phyloP scores from a whole-genome alignment of 352 stramenopile species.

The Pythium biforme region DNA sequence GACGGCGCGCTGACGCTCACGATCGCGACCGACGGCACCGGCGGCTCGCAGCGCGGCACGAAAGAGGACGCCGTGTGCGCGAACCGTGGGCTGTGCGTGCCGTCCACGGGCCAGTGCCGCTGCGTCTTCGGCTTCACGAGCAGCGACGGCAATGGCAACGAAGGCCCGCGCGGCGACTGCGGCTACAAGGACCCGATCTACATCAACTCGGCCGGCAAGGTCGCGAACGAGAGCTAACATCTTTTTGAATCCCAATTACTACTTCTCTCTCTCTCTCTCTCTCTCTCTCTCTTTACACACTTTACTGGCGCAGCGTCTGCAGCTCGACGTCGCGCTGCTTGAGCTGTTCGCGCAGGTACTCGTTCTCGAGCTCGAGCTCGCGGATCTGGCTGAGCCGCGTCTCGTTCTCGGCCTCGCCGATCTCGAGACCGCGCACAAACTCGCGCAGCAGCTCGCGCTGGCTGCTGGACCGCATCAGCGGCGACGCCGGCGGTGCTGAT shows the following conservation, averaged over 20 bases:
- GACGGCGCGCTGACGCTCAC: conserved; percentile 56
- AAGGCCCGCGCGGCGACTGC: conserved; percentile 89
- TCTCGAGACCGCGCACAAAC: conserved; percentile 72
- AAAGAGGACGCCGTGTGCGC: conserved; percentile 70
- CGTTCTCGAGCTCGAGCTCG: conserved; percentile 69
- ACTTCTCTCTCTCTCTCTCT: not conserved
- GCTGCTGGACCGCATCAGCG: conserved; percentile 21
- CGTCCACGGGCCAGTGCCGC: conserved; percentile 49
- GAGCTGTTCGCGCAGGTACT: conserved; percentile 45
- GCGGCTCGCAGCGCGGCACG: conserved; percentile 45
- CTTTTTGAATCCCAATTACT: conserved; percentile 8
- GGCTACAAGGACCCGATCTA: conserved; percentile 81
- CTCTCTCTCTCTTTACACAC: conserved; percentile 19
- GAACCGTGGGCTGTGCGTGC: conserved; percentile 56
- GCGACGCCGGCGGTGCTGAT: not conserved
- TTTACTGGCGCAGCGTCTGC: conserved; percentile 7
- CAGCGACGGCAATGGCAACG: conserved; percentile 75
- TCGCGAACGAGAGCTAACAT: conserved; percentile 50
- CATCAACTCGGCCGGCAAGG: conserved; percentile 60
- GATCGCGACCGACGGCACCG: conserved; percentile 46
- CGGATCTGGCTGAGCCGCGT: conserved; percentile 71
- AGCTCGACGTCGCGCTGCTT: conserved; percentile 46
- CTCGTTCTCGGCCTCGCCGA: conserved; percentile 70
- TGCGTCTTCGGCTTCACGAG: conserved; percentile 78
- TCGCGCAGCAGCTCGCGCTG: conserved; percentile 61